A percentile compares a stretch with the other conserved stretches of the same genome.
Evolutionary conservation across 225 moss, liverwort and hornwort genomes (phyloP).

Genomic region (Pseudisothecium myosuroides): DNA sequence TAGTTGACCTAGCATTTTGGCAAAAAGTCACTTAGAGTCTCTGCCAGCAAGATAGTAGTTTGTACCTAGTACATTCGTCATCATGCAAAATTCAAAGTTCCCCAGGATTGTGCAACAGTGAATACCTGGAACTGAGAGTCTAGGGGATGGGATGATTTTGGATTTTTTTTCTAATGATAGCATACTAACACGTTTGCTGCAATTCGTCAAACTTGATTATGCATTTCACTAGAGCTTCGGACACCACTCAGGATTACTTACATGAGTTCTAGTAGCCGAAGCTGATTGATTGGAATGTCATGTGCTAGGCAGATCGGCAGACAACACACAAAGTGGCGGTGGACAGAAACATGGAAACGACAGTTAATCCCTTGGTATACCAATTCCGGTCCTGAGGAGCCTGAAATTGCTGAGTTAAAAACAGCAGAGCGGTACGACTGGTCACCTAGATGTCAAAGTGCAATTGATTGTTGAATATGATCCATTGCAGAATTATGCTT

Average conservation of each 20-base stretch:
- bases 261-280: neutral
- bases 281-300: neutral
- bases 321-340: constrained; percentile 10
- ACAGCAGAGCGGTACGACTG: constrained; percentile 1
- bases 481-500: neutral
- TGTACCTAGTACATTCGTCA: neutral
- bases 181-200: neutral
- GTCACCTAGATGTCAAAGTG: neutral
- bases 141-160: neutral
- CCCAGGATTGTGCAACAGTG: neutral
- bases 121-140: neutral
- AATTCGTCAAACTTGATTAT: neutral
- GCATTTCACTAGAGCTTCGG: neutral
- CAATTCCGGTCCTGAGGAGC: neutral
- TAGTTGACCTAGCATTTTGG: neutral
- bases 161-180: neutral
- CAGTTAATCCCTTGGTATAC: constrained; percentile 9
- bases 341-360: constrained; percentile 22
- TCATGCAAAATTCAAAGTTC: neutral
- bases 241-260: neutral
- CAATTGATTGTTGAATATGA: neutral
- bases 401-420: constrained; percentile 1
- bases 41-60: neutral
- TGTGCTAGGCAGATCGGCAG: neutral
- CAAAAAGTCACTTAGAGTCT: neutral